Percentiles rank a stretch among this genome's conserved stretches.
phyloP scores from a whole-genome alignment of 2,329 filamentous ascomycete species.

The Fusarium floridanum region DNA sequence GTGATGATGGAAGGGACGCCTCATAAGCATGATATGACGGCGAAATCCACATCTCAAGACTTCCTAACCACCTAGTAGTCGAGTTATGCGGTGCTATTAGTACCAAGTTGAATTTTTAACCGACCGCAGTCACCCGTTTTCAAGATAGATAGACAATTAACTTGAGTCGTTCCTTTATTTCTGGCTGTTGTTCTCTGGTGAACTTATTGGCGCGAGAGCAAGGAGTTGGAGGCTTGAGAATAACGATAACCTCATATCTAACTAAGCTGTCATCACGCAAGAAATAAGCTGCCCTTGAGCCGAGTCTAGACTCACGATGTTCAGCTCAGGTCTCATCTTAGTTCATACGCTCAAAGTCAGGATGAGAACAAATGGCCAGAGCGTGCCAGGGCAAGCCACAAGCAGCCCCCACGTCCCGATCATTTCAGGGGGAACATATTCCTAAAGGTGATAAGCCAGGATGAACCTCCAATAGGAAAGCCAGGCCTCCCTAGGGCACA shows the following conservation, averaged over 20 bases:
- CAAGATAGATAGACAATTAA: constrained; percentile 30
- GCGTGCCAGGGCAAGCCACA: not conserved
- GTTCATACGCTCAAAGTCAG: not conserved
- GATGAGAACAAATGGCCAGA: not conserved
- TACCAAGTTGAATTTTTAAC: constrained; percentile 33
- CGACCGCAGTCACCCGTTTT: constrained; percentile 47
- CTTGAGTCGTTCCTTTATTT: constrained; percentile 43
- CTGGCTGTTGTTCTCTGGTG: not conserved
- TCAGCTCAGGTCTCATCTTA: not conserved
- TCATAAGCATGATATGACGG: constrained; percentile 15
- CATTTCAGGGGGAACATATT: not conserved
- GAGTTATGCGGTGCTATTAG: constrained; percentile 31
- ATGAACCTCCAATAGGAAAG: not conserved
- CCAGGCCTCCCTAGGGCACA: not conserved
- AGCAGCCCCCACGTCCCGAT: constrained; percentile 1
- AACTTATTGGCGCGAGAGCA: not conserved
- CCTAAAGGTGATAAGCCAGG: not conserved
- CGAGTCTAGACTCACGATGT: not conserved
- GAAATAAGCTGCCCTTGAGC: not conserved
- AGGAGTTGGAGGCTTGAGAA: not conserved
- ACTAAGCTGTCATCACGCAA: not conserved
- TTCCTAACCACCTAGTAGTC: constrained; percentile 19
- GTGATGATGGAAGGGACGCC: constrained; percentile 26
- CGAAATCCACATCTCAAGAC: constrained; percentile 18
- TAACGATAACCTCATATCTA: not conserved